Evolutionary conservation across 345 rosid species (phyloP).

Genomic region (Melastoma malabathricum): DNA sequence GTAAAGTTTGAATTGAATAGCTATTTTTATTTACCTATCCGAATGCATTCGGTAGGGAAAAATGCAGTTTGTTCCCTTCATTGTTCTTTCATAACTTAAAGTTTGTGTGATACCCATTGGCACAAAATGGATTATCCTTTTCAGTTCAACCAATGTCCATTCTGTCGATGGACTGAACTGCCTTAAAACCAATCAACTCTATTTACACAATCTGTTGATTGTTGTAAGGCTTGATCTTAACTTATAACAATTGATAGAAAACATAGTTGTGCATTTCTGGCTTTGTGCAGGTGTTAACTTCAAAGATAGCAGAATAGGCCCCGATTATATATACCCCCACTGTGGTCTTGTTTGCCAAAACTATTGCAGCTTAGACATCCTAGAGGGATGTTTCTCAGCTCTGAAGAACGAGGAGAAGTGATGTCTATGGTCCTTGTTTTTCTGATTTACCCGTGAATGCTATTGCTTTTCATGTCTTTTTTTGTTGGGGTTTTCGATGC

Average conservation of each 20-base stretch:
- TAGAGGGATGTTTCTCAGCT: constrained; percentile 94
- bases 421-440: constrained; percentile 69
- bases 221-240: too few species aligned
- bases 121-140: too few species aligned
- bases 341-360: constrained; percentile 94
- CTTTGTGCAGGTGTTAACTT: constrained; percentile 62
- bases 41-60: too few species aligned
- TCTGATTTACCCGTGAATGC: constrained; percentile 1
- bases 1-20: too few species aligned
- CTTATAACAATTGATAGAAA: neutral
- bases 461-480: constrained; percentile 6
- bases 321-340: constrained; percentile 96
- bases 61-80: too few species aligned
- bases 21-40: too few species aligned
- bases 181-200: too few species aligned
- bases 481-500: neutral
- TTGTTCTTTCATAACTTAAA: too few species aligned
- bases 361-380: constrained; percentile 96
- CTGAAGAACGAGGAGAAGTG: constrained; percentile 97
- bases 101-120: too few species aligned
- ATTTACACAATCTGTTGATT: too few species aligned
- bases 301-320: constrained; percentile 89
- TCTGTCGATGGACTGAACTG: too few species aligned
- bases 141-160: too few species aligned
- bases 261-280: neutral